A percentile compares a stretch with the other conserved stretches of the same genome.
Conservation (phyloP, 1,139 yeast species). For the Sugiyamaella novakii region DNA sequence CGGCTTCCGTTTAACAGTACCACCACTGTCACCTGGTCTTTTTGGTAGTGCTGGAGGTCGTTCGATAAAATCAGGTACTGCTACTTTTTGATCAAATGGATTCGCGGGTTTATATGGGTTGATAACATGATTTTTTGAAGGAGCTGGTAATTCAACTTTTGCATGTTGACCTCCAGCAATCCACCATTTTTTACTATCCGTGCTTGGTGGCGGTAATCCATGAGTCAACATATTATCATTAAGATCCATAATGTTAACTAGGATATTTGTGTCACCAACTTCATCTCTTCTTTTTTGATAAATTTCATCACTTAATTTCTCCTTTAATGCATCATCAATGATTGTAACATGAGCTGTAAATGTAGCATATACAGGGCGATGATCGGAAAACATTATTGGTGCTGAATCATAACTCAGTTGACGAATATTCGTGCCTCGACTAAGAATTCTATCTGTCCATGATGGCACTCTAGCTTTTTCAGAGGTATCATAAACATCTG, state of each 20-base stretch:
- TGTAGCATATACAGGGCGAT: slow-evolving; percentile 85
- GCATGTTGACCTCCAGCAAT: slow-evolving; percentile 74
- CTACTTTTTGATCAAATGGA: slow-evolving; percentile 54
- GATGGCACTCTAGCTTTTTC: slow-evolving; percentile 94
- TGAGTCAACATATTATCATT: slow-evolving; percentile 43
- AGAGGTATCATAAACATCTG: slow-evolving; percentile 78
- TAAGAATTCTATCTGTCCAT: slow-evolving; percentile 87
- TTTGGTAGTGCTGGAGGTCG: slow-evolving; percentile 33
- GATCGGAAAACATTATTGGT: slow-evolving; percentile 79
- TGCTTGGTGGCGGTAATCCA: slow-evolving; percentile 82
- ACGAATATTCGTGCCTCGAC: slow-evolving; percentile 55
- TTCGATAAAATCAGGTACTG: slow-evolving; percentile 34
- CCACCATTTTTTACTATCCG: slow-evolving; percentile 91
- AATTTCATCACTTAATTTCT: slow-evolving; percentile 58
- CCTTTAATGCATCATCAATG: slow-evolving; percentile 65
- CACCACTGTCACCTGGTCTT: slow-evolving; percentile 24
- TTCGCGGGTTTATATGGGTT: slow-evolving; percentile 71
- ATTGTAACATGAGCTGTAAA: slow-evolving; percentile 69
- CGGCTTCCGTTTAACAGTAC: slow-evolving; percentile 23
- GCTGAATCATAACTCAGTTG: slow-evolving; percentile 69
- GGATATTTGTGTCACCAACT: slow-evolving; percentile 42
- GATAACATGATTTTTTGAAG: slow-evolving; percentile 44
- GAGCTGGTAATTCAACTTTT: slow-evolving; percentile 53
- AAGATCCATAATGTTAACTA: slow-evolving; percentile 40
- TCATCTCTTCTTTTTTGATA: slow-evolving; percentile 50